Conservation (phyloP, 805 yeast species). For the Cyberlindnera suaveolens region DNA sequence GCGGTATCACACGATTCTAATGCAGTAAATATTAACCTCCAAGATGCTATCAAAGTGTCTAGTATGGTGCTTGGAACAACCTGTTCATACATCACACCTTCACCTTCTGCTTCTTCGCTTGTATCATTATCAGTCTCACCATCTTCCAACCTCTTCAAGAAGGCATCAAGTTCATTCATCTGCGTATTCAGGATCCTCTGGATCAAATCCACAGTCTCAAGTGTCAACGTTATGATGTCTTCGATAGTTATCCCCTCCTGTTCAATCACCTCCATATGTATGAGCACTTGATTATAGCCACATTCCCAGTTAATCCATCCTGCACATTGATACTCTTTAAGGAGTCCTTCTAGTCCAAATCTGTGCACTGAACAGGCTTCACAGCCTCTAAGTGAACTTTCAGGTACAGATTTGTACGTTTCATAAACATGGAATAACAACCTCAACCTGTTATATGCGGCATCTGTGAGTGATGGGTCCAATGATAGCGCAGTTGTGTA, state of each 20-base stretch:
- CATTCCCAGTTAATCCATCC: constrained; percentile 25
- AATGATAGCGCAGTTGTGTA: constrained; percentile 32
- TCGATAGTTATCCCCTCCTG: constrained; percentile 1
- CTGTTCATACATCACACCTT: constrained; percentile 20
- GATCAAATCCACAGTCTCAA: constrained; percentile 6
- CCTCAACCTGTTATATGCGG: constrained; percentile 54
- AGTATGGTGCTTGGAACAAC: constrained; percentile 18
- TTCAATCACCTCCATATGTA: constrained; percentile 15
- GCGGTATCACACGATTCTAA: constrained; percentile 12
- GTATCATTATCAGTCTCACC: constrained; percentile 10
- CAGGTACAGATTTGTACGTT: constrained; percentile 39
- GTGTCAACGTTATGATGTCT: background rate
- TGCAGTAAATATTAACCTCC: constrained; percentile 8
- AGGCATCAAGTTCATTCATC: constrained; percentile 15
- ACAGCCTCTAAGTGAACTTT: constrained; percentile 26
- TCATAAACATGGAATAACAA: constrained; percentile 54
- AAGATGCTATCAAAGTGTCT: constrained; percentile 12
- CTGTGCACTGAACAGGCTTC: constrained; percentile 12
- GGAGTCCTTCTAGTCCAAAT: constrained; percentile 7
- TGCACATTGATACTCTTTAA: constrained; percentile 10
- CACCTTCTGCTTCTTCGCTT: constrained; percentile 5
- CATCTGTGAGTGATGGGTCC: constrained; percentile 31
- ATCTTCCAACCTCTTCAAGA: constrained; percentile 11
- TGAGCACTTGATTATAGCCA: constrained; percentile 18
- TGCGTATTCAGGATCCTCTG: constrained; percentile 12